Evolutionary conservation across 169 alveolate species (phyloP).

Genomic region (Cryptosporidium sp.): DNA sequence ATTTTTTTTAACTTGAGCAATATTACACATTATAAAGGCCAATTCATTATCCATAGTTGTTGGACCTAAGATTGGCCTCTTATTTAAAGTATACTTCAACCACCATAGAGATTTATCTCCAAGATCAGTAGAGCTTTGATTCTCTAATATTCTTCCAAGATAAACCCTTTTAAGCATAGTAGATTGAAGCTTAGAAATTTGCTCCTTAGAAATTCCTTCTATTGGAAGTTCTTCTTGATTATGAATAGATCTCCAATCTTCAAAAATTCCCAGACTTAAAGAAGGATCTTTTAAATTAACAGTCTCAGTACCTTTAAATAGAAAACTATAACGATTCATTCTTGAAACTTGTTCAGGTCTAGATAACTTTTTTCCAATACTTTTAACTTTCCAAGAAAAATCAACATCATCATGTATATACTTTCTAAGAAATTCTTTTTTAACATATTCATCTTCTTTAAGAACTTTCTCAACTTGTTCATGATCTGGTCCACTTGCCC

Average conservation of each 20-base stretch:
- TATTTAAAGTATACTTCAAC: constrained; percentile 89
- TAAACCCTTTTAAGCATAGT: constrained; percentile 38
- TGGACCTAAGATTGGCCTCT: constrained; percentile 98
- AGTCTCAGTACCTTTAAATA: constrained; percentile 53
- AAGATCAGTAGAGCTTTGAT: neutral
- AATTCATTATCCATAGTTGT: constrained; percentile 95
- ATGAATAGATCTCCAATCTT: constrained; percentile 76
- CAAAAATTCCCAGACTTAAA: constrained; percentile 35
- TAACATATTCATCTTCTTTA: constrained; percentile 49
- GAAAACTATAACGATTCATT: constrained; percentile 71
- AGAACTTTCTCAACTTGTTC: constrained; percentile 61
- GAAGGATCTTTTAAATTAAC: constrained; percentile 34
- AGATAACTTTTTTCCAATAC: constrained; percentile 76
- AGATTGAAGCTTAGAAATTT: constrained; percentile 7
- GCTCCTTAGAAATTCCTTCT: constrained; percentile 43
- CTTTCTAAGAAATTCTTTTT: constrained; percentile 52
- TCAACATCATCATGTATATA: constrained; percentile 77
- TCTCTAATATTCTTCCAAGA: constrained; percentile 53
- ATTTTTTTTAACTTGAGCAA: constrained; percentile 85
- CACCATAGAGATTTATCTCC: constrained; percentile 82
- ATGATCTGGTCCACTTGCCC: constrained; percentile 79
- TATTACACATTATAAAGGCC: constrained; percentile 96
- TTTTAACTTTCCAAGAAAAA: constrained; percentile 77
- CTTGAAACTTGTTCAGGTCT: constrained; percentile 52
- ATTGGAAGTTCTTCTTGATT: constrained; percentile 22